Evolutionary conservation across 371 early-diverging fungal genomes (phyloP).

Genomic region (Actinomucor elegans): DNA sequence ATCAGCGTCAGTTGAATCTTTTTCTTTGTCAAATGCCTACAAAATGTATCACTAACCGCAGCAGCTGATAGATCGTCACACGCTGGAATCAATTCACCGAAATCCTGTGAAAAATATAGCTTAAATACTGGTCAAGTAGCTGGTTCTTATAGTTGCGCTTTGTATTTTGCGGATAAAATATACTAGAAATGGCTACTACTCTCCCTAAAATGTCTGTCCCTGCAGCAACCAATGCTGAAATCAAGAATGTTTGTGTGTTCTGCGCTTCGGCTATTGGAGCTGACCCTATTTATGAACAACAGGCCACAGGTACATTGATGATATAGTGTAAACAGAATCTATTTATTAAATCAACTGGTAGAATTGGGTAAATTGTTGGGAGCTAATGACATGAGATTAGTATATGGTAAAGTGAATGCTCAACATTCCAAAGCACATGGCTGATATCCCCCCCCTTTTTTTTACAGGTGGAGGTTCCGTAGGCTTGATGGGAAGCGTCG

Average conservation of each 20-base stretch:
- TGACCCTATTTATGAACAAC: slow-evolving; percentile 55
- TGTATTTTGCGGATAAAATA: too few relatives aligned
- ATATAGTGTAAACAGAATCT: neutral
- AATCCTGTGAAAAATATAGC: too few relatives aligned
- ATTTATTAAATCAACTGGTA: slow-evolving; percentile 7
- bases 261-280: slow-evolving; percentile 65
- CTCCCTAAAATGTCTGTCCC: neutral
- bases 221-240: neutral
- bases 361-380: slow-evolving; percentile 66
- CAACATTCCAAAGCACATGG: neutral
- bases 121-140: too few relatives aligned
- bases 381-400: slow-evolving; percentile 65
- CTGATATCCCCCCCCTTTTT: too few relatives aligned
- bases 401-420: slow-evolving; percentile 61
- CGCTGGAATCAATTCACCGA: too few relatives aligned
- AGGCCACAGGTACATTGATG: slow-evolving; percentile 51
- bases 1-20: too few relatives aligned
- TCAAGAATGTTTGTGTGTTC: slow-evolving; percentile 72
- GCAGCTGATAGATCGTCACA: too few relatives aligned
- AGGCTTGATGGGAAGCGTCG: slow-evolving; percentile 83
- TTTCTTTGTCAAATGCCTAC: too few relatives aligned
- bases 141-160: too few relatives aligned
- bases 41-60: too few relatives aligned
- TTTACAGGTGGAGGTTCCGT: slow-evolving; percentile 76
- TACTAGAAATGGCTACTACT: slow-evolving; percentile 2